phyloP scores from a whole-genome alignment of 805 yeast genomes.

The Candida gorgasii region DNA sequence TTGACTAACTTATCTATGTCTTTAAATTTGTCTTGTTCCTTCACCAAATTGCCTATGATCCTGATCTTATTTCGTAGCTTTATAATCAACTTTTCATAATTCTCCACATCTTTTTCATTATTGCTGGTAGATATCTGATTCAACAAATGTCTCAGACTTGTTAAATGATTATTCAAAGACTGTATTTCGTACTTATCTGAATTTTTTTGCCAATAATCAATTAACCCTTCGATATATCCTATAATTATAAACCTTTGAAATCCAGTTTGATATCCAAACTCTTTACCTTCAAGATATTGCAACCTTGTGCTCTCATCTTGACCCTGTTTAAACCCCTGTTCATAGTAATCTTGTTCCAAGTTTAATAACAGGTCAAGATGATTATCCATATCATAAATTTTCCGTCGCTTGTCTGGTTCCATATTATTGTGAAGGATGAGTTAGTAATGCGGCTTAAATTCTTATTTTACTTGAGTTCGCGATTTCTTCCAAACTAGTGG shows the following conservation, averaged over 20 bases:
- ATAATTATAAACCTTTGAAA: conserved; percentile 67
- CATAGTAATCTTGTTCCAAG: conserved; percentile 61
- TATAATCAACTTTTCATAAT: conserved; percentile 50
- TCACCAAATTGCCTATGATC: conserved; percentile 40
- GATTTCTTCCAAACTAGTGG: conserved; percentile 12
- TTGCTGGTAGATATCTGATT: conserved; percentile 34
- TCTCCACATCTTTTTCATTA: conserved; percentile 56
- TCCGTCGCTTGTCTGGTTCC: conserved; percentile 7
- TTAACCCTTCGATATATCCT: conserved; percentile 64
- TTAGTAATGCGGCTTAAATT: background rate
- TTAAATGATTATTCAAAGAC: conserved; percentile 24
- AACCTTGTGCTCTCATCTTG: conserved; percentile 55
- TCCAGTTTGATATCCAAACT: conserved; percentile 79
- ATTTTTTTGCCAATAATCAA: conserved; percentile 36
- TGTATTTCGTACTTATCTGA: conserved; percentile 17
- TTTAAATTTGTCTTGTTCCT: conserved; percentile 31
- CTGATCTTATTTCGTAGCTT: conserved; percentile 65
- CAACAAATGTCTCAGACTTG: conserved; percentile 32
- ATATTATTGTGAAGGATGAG: background rate
- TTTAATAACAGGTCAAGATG: conserved; percentile 47
- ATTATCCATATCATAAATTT: conserved; percentile 4
- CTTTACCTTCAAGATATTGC: conserved; percentile 75
- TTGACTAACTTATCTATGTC: conserved; percentile 32
- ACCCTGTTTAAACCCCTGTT: conserved; percentile 75
- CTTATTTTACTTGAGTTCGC: background rate